Base-by-base conservation (phyloP, 345 rosid species). In the Euphorbia peplus region DNA sequence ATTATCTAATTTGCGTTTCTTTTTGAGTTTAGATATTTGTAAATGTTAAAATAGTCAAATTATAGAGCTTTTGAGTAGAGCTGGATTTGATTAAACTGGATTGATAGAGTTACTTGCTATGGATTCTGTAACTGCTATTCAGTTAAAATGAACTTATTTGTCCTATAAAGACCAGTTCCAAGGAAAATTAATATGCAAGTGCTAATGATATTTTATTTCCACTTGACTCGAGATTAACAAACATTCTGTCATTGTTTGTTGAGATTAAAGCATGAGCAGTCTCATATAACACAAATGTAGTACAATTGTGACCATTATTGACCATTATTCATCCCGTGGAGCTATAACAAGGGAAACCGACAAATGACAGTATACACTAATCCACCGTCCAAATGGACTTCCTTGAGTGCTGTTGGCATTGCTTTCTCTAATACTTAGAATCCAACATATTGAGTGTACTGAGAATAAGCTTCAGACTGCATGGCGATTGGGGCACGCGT, bases 401-500 rank as follows among this genome's bases (percentile, higher is more conserved):
- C 28, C 42, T 21, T 30, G 19, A 46, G 42, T 3, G 54, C 15
- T 35, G 25, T 59, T 50, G 66, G 21, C 55, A 18, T 64, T 29
- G 30, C 53, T 30, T 15, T 41, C 57, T 61, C 29, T 46, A 26
- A 5, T 28, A 57, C 28, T 78, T 66, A 87, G 81, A 95, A 92
- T 35, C 98, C 99, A 53, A 85, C 98, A 47, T 46, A 60, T 63
- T 90, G 97, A 4, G 92, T 95, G 79, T 92, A 95, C 51, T 87
- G 97, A 60, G 92, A 76, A 80, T 95, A 95, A 54, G 97, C 99
- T 62, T 86, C 97, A 3, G 98, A 86, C 32, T 90, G 86, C 97
- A 82, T 92, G 44, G 96, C 99, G 35, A 95, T 95, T 21, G 98
- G 99, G 24, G 99, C 98, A 47, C 97, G 79, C n/a, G 89, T 88